A percentile compares a stretch with the other conserved stretches of the same genome.
These are phyloP conservation scores for Orbilia javanica DNA, from an alignment of 2,329 filamentous ascomycete species.

Conservation along the genomic window DNA sequence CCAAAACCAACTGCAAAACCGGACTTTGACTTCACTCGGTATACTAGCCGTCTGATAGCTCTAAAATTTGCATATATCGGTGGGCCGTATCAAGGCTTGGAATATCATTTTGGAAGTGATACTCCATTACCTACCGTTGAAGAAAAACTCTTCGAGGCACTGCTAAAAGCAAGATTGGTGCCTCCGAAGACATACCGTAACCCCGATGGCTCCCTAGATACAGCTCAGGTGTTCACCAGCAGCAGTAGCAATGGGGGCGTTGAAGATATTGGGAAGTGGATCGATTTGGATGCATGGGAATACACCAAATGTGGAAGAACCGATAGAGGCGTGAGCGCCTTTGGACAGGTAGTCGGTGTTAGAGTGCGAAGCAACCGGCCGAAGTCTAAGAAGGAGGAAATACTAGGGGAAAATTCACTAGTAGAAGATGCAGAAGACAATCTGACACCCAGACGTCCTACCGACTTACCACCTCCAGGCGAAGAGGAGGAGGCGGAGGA, in stretches of 20 bases:
- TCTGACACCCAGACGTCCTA: conserved; percentile 1
- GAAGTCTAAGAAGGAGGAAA: conserved; percentile 64
- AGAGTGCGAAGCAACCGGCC: conserved; percentile 84
- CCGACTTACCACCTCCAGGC: conserved; percentile 8
- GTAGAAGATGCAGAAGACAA: conserved; percentile 56
- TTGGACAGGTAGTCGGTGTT: conserved; percentile 92
- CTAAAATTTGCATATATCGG: conserved; percentile 95
- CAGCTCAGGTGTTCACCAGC: conserved; percentile 65
- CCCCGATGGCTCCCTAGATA: conserved; percentile 62
- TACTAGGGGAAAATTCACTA: conserved; percentile 59
- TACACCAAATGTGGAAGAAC: conserved; percentile 97
- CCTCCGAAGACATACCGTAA: conserved; percentile 68
- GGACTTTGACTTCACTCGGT: conserved; percentile 80
- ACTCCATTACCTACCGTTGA: conserved; percentile 85
- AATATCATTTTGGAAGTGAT: conserved; percentile 80
- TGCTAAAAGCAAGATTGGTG: conserved; percentile 85
- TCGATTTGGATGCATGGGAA: conserved; percentile 86
- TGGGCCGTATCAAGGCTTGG: conserved; percentile 90
- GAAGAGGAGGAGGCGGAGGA: conserved; percentile 40
- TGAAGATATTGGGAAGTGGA: conserved; percentile 61
- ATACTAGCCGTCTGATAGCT: conserved; percentile 85
- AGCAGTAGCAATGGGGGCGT: conserved; percentile 66
- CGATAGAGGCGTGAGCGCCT: conserved; percentile 92
- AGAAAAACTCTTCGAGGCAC: conserved; percentile 91
- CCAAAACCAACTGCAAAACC: conserved; percentile 24